Evolutionary conservation across 345 rosid species (phyloP), one percentile per base, ranked within the genome.

Genomic region (Eucalyptus sp.): DNA sequence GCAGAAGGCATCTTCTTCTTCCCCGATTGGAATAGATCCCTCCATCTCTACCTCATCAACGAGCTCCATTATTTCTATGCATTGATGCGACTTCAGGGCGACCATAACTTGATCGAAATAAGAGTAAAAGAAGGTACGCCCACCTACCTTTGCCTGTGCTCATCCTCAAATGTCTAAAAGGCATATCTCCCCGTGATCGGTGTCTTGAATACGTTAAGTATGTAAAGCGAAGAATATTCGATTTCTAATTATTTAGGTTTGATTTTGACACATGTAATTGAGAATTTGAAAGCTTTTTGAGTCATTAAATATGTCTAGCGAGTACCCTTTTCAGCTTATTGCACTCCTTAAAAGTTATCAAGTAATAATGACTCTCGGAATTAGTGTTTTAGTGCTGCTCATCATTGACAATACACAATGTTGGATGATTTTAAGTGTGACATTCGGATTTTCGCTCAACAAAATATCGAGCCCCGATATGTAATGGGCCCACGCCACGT

Each of bases 391-490:
- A 15, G 20, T 1, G 41, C 41, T n/a, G 37, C 41, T 64, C 76
- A 64, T 64, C 41, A 0, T n/a, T 64, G 37, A 64, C 76, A n/a
- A 14, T 0, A 16, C 14, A 10, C 5, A n/a, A n/a, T 1, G 18
- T n/a, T 13, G n/a, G 71, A 14, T 62, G 33, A 52, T 52, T 52
- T 52, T 3, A 52, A 52, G 10, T 18, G 58, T 52, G 2, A 52
- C 4, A 18, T 52, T 52, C 0, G 10, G 9, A 18, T 52, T 52
- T 52, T 52, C 0, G 0, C 58, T 52, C 1, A 2, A 1, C 0
- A 52, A 52, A 0, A 52, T 52, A 52, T 2, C 0, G 5, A 52
- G 10, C 10, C 0, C 4, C 1, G 1, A 52, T 52, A 10, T 0
- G 1, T 52, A 52, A 52, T 52, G 58, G 0, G 0, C 25, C 0